Base-by-base conservation (phyloP, 2,329 filamentous ascomycete genomes). In the Epichloe sp. region DNA sequence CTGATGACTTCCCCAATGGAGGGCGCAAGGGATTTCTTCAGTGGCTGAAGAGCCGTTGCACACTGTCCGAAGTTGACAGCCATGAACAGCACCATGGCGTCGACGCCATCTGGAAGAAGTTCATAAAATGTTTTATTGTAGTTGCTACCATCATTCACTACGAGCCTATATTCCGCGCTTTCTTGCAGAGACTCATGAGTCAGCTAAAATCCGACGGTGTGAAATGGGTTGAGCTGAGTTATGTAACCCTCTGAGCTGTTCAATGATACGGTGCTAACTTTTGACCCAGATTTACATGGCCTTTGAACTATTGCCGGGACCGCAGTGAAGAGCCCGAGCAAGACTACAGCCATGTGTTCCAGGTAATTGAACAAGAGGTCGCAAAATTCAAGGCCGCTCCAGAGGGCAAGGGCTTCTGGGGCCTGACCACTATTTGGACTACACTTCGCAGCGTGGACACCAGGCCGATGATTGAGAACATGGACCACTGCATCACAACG, bases 401-500 rank as follows among this genome's bases (percentile, higher is more conserved):
- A 34, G 79, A 84, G 57, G 87, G 88, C 3, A 74, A 82, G 53
- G 73, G 74, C 0, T 96, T 97, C 68, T 95, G 88, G 84, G 91
- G 89, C 12, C 74, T 86, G 12, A 77, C 87, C 11, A 79, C 89
- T 58, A 95, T 95, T 58, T 95, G 88, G 87, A 91, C 88, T 0
- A 79, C 79, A 1, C 70, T 90, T 44, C 81, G 90, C 41, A 70
- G 69, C 31, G 74, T 80, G 49, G 73, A 78, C 26, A 83, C 83
- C 15, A 80, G 82, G 46, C 66, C 72, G 14, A 79, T 96, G 45
- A 73, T 89, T 19, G 78, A 89, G 56, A 81, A 80, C 65, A 96
- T 96, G 90, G 86, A 91, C 63, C 72, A 86, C 56, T 96, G 90
- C 67, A 88, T 97, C 58, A 75, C 79, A 4, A 83, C 86, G 59